phyloP scores from a whole-genome alignment of 192 early-diverging fungal species.

The Geranomyces michiganensis region DNA sequence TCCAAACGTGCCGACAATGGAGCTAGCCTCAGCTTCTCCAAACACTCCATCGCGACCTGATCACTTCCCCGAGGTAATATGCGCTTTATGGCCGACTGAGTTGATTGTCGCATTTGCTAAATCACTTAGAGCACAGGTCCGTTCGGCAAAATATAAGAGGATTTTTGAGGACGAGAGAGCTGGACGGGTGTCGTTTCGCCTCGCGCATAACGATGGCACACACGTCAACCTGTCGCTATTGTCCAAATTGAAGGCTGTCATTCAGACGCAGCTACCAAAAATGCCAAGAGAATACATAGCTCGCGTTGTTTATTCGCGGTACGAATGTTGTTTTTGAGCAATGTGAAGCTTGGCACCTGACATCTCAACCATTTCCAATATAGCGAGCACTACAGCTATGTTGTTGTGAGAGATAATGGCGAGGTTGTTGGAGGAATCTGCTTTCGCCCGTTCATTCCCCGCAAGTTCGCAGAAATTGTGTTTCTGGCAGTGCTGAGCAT shows the following conservation, averaged over 20 bases:
- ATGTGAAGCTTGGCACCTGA: neutral
- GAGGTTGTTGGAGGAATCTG: constrained; percentile 94
- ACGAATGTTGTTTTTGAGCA: constrained; percentile 1
- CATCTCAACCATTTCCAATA: neutral
- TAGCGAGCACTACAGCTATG: constrained; percentile 87
- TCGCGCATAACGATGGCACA: constrained; percentile 80
- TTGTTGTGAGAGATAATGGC: constrained; percentile 64
- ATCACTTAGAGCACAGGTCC: constrained; percentile 9
- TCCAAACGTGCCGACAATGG: neutral
- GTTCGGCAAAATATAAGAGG: constrained; percentile 22
- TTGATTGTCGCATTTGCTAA: too few relatives aligned
- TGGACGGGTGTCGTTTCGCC: constrained; percentile 52
- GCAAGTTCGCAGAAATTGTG: constrained; percentile 97
- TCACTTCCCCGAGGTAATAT: constrained; percentile 9
- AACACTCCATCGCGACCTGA: neutral
- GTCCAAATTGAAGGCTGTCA: constrained; percentile 93
- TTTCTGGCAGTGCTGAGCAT: constrained; percentile 84
- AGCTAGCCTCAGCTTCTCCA: neutral
- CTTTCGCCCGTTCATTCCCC: constrained; percentile 85
- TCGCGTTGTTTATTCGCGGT: constrained; percentile 91
- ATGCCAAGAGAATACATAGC: constrained; percentile 99
- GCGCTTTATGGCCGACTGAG: too few relatives aligned
- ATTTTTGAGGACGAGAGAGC: constrained; percentile 47
- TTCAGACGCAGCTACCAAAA: constrained; percentile 95
- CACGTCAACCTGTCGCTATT: constrained; percentile 84